Conservation (phyloP, 192 early-diverging fungal genomes). For the Coemansia sp. region DNA sequence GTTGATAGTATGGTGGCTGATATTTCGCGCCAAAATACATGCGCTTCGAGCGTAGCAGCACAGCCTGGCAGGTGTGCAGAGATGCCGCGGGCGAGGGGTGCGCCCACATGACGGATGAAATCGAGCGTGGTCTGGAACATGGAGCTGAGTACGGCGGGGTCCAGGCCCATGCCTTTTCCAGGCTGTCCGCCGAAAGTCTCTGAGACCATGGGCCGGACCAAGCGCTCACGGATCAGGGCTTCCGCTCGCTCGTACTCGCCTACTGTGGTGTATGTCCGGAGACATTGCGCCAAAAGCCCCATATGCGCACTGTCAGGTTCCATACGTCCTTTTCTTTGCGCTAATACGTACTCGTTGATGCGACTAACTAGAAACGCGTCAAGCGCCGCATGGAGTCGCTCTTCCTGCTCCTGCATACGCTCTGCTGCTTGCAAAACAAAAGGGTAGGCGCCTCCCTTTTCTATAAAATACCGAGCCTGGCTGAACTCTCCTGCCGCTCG, state of each 20-base stretch:
- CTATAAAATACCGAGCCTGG: slow-evolving; percentile 39
- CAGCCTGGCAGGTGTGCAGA: slow-evolving; percentile 15
- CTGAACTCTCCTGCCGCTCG: slow-evolving; percentile 36
- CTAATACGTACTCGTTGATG: slow-evolving; percentile 11
- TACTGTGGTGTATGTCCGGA: slow-evolving; percentile 36
- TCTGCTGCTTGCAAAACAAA: slow-evolving; percentile 26
- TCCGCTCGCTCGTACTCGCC: slow-evolving; percentile 30
- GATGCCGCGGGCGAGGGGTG: slow-evolving; percentile 17
- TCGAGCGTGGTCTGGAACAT: slow-evolving; percentile 22
- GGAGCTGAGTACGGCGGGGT: slow-evolving; percentile 17
- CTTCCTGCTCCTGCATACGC: slow-evolving; percentile 17
- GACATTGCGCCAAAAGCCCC: slow-evolving; percentile 19
- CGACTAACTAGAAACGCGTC: slow-evolving; percentile 10
- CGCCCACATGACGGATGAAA: slow-evolving; percentile 15
- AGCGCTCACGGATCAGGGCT: slow-evolving; percentile 16
- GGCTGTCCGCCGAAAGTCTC: slow-evolving; percentile 11
- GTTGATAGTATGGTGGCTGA: slow-evolving; percentile 11
- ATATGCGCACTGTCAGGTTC: not conserved
- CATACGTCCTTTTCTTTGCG: not conserved
- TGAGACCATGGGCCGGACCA: slow-evolving; percentile 27
- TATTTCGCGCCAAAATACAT: slow-evolving; percentile 43
- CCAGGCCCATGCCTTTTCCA: slow-evolving; percentile 45
- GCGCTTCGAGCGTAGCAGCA: slow-evolving; percentile 15
- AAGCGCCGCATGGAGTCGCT: slow-evolving; percentile 23
- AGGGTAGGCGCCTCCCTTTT: slow-evolving; percentile 24